Percentiles rank a stretch among this genome's conserved stretches.
These are phyloP conservation scores for Ceratocystiopsis sp. DNA, from an alignment of 2,329 filamentous ascomycete species.

Conservation along the genomic window DNA sequence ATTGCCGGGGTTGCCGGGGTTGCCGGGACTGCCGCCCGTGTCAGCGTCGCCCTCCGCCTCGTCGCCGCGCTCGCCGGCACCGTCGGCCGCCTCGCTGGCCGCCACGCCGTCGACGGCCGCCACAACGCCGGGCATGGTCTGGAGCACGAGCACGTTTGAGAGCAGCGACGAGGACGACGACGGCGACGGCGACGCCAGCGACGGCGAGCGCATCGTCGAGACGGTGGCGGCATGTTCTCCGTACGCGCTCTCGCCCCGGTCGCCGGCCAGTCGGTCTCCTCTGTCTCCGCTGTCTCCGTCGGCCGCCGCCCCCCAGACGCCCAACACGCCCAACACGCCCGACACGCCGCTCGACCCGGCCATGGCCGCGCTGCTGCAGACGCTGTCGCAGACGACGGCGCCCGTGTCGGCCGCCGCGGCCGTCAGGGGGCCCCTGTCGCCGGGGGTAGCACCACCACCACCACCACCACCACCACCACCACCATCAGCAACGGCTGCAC, in stretches of 20 bases:
- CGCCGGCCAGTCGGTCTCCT: no score
- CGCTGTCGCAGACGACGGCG: constrained; percentile 3
- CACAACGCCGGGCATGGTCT: not conserved
- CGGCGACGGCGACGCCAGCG: not conserved
- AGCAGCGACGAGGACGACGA: constrained; percentile 5
- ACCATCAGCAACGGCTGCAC: no score
- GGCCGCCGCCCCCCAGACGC: no score
- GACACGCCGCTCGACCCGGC: not conserved
- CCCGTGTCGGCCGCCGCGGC: no score
- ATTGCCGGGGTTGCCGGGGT: not conserved
- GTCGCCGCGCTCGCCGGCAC: no score
- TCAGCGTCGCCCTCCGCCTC: no score
- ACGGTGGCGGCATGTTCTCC: not conserved
- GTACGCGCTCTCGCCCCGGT: no score
- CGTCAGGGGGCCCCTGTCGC: no score
- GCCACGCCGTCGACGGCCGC: constrained; percentile 1
- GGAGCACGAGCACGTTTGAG: constrained; percentile 7
- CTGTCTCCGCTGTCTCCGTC: no score
- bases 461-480: no score
- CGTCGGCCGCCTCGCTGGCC: not conserved
- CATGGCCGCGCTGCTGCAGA: constrained; percentile 1
- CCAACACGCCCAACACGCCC: not conserved
- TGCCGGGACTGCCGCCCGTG: not conserved
- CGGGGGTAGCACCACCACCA: no score
- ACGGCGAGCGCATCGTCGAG: not conserved